These are phyloP conservation scores for Glomus cerebriforme DNA, from an alignment of 192 early-diverging fungal genomes.

Conservation along the genomic window DNA sequence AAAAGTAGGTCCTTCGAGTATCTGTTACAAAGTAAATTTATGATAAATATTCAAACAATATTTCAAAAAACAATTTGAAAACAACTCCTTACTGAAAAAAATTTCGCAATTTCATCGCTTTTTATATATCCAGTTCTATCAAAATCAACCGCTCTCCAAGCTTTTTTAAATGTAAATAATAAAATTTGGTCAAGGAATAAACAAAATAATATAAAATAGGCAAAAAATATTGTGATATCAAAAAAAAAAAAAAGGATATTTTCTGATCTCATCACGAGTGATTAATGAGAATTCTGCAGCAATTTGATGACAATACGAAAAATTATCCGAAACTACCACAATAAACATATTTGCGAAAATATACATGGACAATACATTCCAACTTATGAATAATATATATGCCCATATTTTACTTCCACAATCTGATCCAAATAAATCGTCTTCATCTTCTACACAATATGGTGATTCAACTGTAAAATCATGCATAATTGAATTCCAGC, in stretches of 20 bases:
- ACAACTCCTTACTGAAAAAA: slow-evolving; percentile 50
- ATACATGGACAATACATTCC: slow-evolving; percentile 71
- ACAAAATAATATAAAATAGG: background rate
- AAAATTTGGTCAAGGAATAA: slow-evolving; percentile 36
- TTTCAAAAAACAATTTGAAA: background rate
- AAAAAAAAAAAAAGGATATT: slow-evolving; percentile 43
- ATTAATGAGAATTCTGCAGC: slow-evolving; percentile 58
- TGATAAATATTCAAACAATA: background rate
- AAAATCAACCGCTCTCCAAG: slow-evolving; percentile 51
- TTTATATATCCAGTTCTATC: slow-evolving; percentile 54
- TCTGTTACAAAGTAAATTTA: slow-evolving; percentile 32
- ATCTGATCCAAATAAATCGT: slow-evolving; percentile 52
- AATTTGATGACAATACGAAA: slow-evolving; percentile 64
- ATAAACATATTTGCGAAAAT: slow-evolving; percentile 66
- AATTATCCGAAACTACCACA: slow-evolving; percentile 63
- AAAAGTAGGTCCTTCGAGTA: slow-evolving; percentile 50
- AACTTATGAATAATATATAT: slow-evolving; percentile 56
- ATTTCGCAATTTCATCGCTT: slow-evolving; percentile 48
- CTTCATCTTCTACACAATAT: slow-evolving; percentile 45
- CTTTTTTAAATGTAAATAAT: slow-evolving; percentile 49
- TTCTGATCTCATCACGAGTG: slow-evolving; percentile 60
- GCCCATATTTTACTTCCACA: slow-evolving; percentile 58
- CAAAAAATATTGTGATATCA: background rate
- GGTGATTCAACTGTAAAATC: slow-evolving; percentile 58
- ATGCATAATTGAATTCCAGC: slow-evolving; percentile 66